Percentiles rank a stretch among this genome's conserved stretches.
These are phyloP conservation scores for Ascocoryne sarcoides DNA, from an alignment of 2,329 filamentous ascomycete species.

Conservation along the genomic window DNA sequence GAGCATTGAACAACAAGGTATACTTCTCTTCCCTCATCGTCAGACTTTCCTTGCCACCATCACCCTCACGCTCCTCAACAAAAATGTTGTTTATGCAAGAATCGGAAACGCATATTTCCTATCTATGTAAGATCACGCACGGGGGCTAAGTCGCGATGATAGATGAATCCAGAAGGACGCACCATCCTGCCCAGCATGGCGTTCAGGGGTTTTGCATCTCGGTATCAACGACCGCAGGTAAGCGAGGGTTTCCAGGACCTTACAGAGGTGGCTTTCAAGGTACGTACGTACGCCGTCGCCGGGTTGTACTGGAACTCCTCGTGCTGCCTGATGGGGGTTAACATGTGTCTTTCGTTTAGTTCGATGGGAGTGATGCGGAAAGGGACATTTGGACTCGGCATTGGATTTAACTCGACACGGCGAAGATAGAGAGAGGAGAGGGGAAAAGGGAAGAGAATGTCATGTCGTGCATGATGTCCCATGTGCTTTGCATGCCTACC, in stretches of 20 bases:
- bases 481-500: too few species aligned
- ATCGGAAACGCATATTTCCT: too few species aligned
- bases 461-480: too few species aligned
- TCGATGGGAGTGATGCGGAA: conserved; percentile 44
- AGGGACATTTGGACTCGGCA: conserved; percentile 66
- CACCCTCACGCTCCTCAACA: too few species aligned
- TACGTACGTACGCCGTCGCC: conserved; percentile 28
- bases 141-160: too few species aligned
- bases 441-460: not conserved
- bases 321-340: not conserved
- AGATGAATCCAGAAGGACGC: conserved; percentile 78
- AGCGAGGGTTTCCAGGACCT: conserved; percentile 83
- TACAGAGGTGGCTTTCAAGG: conserved; percentile 62
- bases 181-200: conserved; percentile 67
- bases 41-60: too few species aligned
- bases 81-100: too few species aligned
- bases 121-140: too few species aligned
- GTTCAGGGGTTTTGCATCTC: conserved; percentile 64
- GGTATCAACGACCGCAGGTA: conserved; percentile 62
- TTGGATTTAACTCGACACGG: conserved; percentile 52
- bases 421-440: not conserved
- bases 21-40: conserved; percentile 7
- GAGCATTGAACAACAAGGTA: conserved; percentile 50
- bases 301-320: too few species aligned
- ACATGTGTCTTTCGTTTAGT: conserved; percentile 19